These are phyloP conservation scores for Sonneratia alba DNA, from an alignment of 345 rosid genomes.

Conservation along the genomic window DNA sequence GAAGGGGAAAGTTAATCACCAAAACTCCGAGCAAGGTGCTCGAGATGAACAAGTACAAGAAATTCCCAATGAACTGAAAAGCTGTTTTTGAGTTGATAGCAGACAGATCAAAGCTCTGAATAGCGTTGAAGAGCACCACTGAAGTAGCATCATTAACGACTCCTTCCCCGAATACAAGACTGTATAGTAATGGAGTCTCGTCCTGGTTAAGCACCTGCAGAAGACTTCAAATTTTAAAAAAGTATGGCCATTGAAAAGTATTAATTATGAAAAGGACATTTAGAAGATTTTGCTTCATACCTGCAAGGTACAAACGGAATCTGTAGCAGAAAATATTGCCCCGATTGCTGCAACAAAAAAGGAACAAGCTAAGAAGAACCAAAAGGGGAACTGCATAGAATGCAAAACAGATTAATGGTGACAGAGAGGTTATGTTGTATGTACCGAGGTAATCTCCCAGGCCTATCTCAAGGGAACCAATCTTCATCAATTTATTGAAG, in stretches of 20 bases:
- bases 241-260: background rate
- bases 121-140: slow-evolving; percentile 89
- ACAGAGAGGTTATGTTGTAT: background rate
- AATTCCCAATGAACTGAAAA: slow-evolving; percentile 57
- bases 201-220: slow-evolving; percentile 85
- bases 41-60: slow-evolving; percentile 59
- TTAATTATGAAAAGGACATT: background rate
- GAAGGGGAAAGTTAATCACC: slow-evolving; percentile 20
- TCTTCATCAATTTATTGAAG: slow-evolving; percentile 65
- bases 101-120: slow-evolving; percentile 75
- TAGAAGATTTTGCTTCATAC: slow-evolving; percentile 18
- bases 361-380: slow-evolving; percentile 7
- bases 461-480: slow-evolving; percentile 43
- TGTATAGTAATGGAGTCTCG: slow-evolving; percentile 78
- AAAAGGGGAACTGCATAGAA: background rate
- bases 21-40: slow-evolving; percentile 75
- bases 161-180: slow-evolving; percentile 95
- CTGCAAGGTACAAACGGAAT: slow-evolving; percentile 97
- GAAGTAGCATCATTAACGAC: slow-evolving; percentile 97
- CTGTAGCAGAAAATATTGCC: slow-evolving; percentile 95
- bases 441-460: slow-evolving; percentile 73
- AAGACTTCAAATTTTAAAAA: slow-evolving; percentile 2
- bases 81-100: slow-evolving; percentile 44
- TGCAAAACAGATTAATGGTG: background rate
- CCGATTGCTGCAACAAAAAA: slow-evolving; percentile 61